Base-by-base conservation (phyloP, 225 moss, liverwort and hornwort species). In the Physcomitrium patens region DNA sequence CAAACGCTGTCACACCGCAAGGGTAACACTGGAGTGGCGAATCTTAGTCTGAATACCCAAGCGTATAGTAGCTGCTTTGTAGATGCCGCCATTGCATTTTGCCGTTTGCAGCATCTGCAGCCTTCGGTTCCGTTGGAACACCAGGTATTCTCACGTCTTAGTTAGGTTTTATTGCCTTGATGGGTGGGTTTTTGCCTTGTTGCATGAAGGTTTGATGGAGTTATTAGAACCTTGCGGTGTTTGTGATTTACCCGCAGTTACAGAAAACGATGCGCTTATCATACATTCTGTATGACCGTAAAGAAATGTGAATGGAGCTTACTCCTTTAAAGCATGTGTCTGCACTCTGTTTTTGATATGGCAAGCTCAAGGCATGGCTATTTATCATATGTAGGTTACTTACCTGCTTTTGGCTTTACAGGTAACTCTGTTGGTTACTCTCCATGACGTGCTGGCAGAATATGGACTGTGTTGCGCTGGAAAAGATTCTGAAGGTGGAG, bases 381-480 rank as follows among this genome's bases (percentile, higher is more conserved):
- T 70, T 41, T 56, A 77, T 49, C 67, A 71, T 17, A 71, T 71
- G 37, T 55, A 7, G 53, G 63, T 63, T 65, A 52, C 41, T 47
- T 67, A 7, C 62, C 51, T 63, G 66, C 75, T 62, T 70, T 78
- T 66, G 57, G 23, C 44, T 78, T 78, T 63, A 60, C 80, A 94
- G 93, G 84, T 97, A 16, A 80, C 84, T 49, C 83, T 97, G 44
- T 87, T 97, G 67, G 91, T 89, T 64, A 91, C 91, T 61, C 78
- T 94, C 78, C 96, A 97, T 76, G 92, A 94, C 67, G 70, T 97
- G 57, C 82, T 97, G 70, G 92, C 96, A 61, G 87, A 79, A 44
- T 92, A 92, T 72, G 96, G 94, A 65, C 87, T 97, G 59, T 97
- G 96, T 77, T 97, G 96, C 82, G 92, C 96, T 47, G 93, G 91